These are phyloP conservation scores for Paragyromitra xinjiangensis DNA, from an alignment of 495 filamentous ascomycete genomes.

Conservation along the genomic window DNA sequence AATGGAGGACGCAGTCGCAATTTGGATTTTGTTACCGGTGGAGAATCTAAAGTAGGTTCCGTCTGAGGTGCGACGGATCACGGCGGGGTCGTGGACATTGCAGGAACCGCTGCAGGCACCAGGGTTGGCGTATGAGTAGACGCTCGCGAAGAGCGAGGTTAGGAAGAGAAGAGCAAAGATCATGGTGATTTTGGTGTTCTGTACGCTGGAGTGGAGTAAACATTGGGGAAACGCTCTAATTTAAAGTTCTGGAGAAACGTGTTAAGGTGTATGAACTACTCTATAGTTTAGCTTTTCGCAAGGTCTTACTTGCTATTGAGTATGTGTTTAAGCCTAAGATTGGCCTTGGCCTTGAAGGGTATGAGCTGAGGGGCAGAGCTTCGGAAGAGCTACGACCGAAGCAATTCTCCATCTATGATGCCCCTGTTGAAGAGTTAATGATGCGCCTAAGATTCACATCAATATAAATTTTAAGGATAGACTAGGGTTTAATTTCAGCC, in stretches of 20 bases:
- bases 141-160: slow-evolving; percentile 2
- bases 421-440: not conserved
- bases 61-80: slow-evolving; percentile 70
- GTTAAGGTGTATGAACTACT: not conserved
- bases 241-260: slow-evolving; percentile 15
- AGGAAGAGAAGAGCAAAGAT: slow-evolving; percentile 23
- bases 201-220: not conserved
- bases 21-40: slow-evolving; percentile 69
- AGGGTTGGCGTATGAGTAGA: slow-evolving; percentile 59
- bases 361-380: slow-evolving; percentile 6
- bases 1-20: slow-evolving; percentile 67
- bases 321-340: not conserved
- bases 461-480: not conserved
- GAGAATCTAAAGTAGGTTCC: slow-evolving; percentile 78
- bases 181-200: slow-evolving; percentile 10
- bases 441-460: not conserved
- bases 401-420: not conserved
- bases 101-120: slow-evolving; percentile 69
- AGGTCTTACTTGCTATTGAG: not conserved
- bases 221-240: not conserved
- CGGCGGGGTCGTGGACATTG: slow-evolving; percentile 71
- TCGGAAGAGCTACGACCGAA: slow-evolving; percentile 39
- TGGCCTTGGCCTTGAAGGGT: not conserved
- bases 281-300: not conserved
- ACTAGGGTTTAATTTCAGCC: not conserved